These are phyloP conservation scores for Xylaria castorea DNA, from an alignment of 495 filamentous ascomycete species.

Conservation along the genomic window DNA sequence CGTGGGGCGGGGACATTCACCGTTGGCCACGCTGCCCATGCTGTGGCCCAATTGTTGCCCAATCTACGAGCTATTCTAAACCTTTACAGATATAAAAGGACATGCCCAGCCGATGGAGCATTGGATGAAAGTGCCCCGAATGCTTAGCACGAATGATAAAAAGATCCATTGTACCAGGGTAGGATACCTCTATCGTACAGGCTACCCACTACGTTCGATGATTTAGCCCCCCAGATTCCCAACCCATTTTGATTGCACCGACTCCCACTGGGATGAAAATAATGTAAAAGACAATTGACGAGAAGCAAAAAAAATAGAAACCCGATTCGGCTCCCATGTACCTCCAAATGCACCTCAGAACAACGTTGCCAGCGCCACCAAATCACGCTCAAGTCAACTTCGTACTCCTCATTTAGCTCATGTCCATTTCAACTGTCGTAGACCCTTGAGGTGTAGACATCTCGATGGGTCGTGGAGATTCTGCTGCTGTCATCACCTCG, in stretches of 20 bases:
- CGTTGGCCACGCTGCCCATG: slow-evolving; percentile 6
- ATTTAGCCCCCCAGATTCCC: slow-evolving; percentile 32
- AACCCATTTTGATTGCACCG: slow-evolving; percentile 29
- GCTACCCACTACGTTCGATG: slow-evolving; percentile 21
- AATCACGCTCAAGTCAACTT: slow-evolving; percentile 36
- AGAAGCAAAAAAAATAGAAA: slow-evolving; percentile 14
- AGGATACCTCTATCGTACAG: slow-evolving; percentile 40
- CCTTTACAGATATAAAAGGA: slow-evolving; percentile 28
- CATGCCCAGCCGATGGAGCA: slow-evolving; percentile 7
- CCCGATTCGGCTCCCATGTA: slow-evolving; percentile 27
- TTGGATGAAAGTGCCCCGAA: not conserved
- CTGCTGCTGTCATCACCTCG: slow-evolving; percentile 57
- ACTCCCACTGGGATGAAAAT: slow-evolving; percentile 24
- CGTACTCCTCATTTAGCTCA: slow-evolving; percentile 50
- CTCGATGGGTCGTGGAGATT: slow-evolving; percentile 45
- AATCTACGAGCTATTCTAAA: slow-evolving; percentile 32
- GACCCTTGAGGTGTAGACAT: slow-evolving; percentile 31
- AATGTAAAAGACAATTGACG: slow-evolving; percentile 7
- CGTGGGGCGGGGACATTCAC: not conserved
- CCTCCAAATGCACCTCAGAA: slow-evolving; percentile 34
- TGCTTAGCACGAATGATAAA: slow-evolving; percentile 8
- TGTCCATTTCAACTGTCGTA: slow-evolving; percentile 56
- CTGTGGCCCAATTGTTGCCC: slow-evolving; percentile 35
- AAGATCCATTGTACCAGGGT: slow-evolving; percentile 10
- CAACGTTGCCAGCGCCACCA: slow-evolving; percentile 35